These are phyloP conservation scores for Saccharum spontaneum DNA, from an alignment of 176 grass and related monocot species.

Conservation along the genomic window DNA sequence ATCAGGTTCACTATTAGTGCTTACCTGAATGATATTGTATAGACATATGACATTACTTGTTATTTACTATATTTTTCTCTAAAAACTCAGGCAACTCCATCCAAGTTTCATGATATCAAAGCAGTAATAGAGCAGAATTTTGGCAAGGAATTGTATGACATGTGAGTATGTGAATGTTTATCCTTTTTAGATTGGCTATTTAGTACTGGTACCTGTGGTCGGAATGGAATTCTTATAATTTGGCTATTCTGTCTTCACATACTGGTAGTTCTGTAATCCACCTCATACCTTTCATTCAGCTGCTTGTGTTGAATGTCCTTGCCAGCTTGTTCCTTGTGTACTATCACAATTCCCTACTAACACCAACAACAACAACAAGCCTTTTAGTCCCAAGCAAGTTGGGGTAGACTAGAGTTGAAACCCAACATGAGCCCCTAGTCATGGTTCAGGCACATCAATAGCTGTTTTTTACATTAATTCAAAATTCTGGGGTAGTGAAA, in stretches of 20 bases:
- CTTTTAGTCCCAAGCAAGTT: too few species aligned
- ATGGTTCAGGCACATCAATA: too few species aligned
- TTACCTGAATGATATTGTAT: not conserved
- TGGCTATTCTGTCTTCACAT: not conserved
- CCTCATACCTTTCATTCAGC: conserved; percentile 9
- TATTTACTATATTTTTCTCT: conserved; percentile 25
- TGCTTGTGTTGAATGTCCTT: not conserved
- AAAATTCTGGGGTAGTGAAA: not conserved
- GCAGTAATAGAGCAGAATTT: conserved; percentile 64
- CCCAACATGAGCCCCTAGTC: too few species aligned
- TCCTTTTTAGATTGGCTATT: not conserved
- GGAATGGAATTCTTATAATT: not conserved
- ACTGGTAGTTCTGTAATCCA: not conserved
- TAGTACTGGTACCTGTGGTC: not conserved
- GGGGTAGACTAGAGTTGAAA: too few species aligned
- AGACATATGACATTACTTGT: conserved; percentile 6
- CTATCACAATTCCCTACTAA: not conserved
- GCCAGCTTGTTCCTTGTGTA: conserved; percentile 6
- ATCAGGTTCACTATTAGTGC: conserved; percentile 58
- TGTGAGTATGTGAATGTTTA: conserved; percentile 49
- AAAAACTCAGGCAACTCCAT: conserved; percentile 68
- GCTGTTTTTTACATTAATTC: not conserved
- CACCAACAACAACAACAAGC: not conserved
- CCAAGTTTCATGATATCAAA: conserved; percentile 78
- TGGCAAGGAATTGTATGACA: conserved; percentile 66